Conservation (phyloP, 495 filamentous ascomycete species). For the Talaromyces nanjingensis region DNA sequence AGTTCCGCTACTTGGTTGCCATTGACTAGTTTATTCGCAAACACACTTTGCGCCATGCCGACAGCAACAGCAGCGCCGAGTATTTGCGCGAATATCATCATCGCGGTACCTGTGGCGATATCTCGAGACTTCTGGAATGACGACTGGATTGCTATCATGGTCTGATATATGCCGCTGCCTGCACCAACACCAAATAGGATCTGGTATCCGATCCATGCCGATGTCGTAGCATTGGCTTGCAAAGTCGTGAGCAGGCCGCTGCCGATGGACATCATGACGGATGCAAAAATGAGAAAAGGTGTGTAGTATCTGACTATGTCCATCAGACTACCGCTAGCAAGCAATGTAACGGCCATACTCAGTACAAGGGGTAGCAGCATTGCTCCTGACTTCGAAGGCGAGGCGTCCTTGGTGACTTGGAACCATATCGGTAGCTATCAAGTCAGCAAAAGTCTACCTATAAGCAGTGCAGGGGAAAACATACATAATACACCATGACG, state of each 20-base stretch:
- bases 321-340: conserved; percentile 15
- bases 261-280: neutral
- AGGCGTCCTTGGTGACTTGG: conserved; percentile 26
- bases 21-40: conserved; percentile 59
- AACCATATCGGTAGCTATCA: no score
- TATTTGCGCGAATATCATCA: conserved; percentile 64
- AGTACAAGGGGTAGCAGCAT: conserved; percentile 23
- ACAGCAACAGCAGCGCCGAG: conserved; percentile 69
- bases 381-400: conserved; percentile 22
- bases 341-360: conserved; percentile 12
- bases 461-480: no score
- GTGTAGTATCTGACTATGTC: conserved; percentile 23
- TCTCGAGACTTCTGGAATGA: conserved; percentile 40
- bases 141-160: conserved; percentile 61
- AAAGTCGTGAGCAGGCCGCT: conserved; percentile 27
- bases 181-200: conserved; percentile 19
- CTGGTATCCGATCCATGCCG: conserved; percentile 22
- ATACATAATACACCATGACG: conserved; percentile 18
- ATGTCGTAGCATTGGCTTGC: conserved; percentile 8
- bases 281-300: conserved; percentile 49
- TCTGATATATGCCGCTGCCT: conserved; percentile 29
- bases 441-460: no score
- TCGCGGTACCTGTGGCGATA: conserved; percentile 56
- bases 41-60: conserved; percentile 68
- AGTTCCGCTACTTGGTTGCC: neutral